Base-by-base conservation (phyloP, 345 rosid species). In the Limnanthes douglasii region DNA sequence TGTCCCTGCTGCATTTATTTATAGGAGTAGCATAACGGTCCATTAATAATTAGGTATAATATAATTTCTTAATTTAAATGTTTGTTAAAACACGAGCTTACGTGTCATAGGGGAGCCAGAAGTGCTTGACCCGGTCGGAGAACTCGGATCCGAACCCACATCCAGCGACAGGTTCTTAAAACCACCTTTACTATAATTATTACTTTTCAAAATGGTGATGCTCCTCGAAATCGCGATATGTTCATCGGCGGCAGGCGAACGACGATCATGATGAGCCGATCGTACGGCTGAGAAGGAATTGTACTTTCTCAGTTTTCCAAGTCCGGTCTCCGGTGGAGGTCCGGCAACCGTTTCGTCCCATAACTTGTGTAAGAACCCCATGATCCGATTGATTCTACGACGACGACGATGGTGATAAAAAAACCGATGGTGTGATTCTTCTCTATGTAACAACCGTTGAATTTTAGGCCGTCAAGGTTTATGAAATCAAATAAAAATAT, bases 311-410 rank as follows among this genome's bases (percentile, higher is more conserved):
- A 82, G 60, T 48, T 59, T 71, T 26, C 65, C 62, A 2, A 78
- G 56, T 37, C 82, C 94, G 5, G 72, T 33, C 7, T 86, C 93
- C 0, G 93, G 97, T 6, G 69, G n/a, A 0, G 97, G 94, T 13
- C 97, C 94, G 18, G 93, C 93, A 13, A 86, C 65, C 23, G 93
- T 81, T 70, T 86, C 94, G 66, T 86, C 93, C 97, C 97, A 86
- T 7, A 86, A 60, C 62, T 75, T 75, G 51, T 81, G 73, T 18
- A 78, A 75, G 11, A 86, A 64, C 21, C 82, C 78, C 94, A 86
- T 85, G n/a, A n/a, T n/a, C n/a, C n/a, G n/a, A n/a, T n/a, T n/a
- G n/a, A n/a, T n/a, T n/a, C n/a, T n/a, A n/a, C n/a, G n/a, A n/a
- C n/a, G n/a, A n/a, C n/a, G n/a, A n/a, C n/a, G n/a, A n/a, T n/a